A percentile compares a stretch with the other conserved stretches of the same genome.
phyloP scores from a whole-genome alignment of 1,139 yeast species.

The Geotrichum candidum region DNA sequence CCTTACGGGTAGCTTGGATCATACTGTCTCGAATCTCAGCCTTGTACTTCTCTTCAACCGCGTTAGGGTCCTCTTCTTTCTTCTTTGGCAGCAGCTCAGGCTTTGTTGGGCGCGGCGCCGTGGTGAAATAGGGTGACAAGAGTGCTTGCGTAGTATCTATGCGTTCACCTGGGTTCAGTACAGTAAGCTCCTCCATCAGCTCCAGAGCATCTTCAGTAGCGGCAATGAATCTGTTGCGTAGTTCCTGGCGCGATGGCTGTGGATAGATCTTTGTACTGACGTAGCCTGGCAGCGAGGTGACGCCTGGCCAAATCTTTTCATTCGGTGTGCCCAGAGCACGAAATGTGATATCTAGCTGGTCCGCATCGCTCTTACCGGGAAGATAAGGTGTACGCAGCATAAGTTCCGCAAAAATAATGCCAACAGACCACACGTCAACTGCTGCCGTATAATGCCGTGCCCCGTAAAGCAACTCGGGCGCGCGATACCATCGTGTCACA shows the following conservation, averaged over 20 bases:
- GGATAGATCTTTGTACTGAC: constrained; percentile 50
- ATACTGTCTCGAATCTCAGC: constrained; percentile 25
- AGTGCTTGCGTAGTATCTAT: constrained; percentile 63
- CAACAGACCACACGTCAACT: constrained; percentile 91
- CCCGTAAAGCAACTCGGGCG: constrained; percentile 87
- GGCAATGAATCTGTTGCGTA: constrained; percentile 80
- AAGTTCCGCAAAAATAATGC: constrained; percentile 91
- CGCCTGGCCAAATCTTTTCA: constrained; percentile 88
- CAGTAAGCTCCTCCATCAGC: constrained; percentile 65
- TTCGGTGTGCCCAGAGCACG: constrained; percentile 95
- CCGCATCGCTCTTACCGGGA: constrained; percentile 86
- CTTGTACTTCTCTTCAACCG: constrained; percentile 22
- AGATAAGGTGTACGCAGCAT: constrained; percentile 92
- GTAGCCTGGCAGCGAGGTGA: constrained; percentile 69
- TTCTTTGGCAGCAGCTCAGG: constrained; percentile 63
- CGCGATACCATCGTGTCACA: constrained; percentile 95
- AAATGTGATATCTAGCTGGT: constrained; percentile 85
- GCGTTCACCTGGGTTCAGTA: constrained; percentile 71
- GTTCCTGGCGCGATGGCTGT: constrained; percentile 74
- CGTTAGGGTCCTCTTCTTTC: constrained; percentile 23
- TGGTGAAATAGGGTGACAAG: constrained; percentile 62
- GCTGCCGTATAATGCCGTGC: constrained; percentile 85
- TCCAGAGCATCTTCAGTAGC: constrained; percentile 85
- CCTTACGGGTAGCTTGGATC: constrained; percentile 25
- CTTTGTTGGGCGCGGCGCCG: constrained; percentile 68